Evolutionary conservation across 164 flowering plant species (phyloP), one percentile per base, ranked within the genome.

Genomic region (Liquidambar formosana): DNA sequence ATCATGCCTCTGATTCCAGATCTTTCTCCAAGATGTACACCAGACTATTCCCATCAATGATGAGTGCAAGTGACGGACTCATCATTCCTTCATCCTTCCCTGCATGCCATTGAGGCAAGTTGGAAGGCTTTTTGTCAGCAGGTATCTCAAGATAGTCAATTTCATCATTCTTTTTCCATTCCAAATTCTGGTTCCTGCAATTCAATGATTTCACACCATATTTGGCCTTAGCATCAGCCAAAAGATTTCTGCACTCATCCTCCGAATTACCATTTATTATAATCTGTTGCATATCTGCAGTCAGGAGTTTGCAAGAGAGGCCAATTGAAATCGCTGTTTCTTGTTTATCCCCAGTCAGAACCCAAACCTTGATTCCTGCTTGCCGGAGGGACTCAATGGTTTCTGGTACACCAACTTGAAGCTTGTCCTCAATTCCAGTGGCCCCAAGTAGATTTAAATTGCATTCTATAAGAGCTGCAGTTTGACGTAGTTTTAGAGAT

Each of bases 351-450:
- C 98, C 98, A 60, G 98, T 93, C 69, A 93, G 85, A 75, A 93
- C 97, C 97, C 97, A 93, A 69, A 93, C 95, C 68, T 89, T 91
- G 57, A 93, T 89, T 73, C 98, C 98, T 44, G 98, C 98, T 79
- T 89, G 89, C 46, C 98, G 77, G 19, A 93, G 95, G 63, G 95
- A 86, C 78, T 93, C 98, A 71, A 93, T 93, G 71, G 98, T 67
- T 81, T 93, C 97, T 18, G 98, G 98, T 15, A 93, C 98, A 77
- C 97, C 97, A 64, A 86, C 91, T 81, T 93, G 98, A 58, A 93
- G 75, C 75, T 85, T 91, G 79, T 93, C 98, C 78, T 91, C 98
- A 68, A 93, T 88, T 67, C 78, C 98, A 71, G 97, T 89, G 21
- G 95, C 97, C 23, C 98, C 98, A 76, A 88, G 87, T 27, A 93